Conservation (phyloP, 768 basidiomycete species). For the Pleurotus tuber-regium region DNA sequence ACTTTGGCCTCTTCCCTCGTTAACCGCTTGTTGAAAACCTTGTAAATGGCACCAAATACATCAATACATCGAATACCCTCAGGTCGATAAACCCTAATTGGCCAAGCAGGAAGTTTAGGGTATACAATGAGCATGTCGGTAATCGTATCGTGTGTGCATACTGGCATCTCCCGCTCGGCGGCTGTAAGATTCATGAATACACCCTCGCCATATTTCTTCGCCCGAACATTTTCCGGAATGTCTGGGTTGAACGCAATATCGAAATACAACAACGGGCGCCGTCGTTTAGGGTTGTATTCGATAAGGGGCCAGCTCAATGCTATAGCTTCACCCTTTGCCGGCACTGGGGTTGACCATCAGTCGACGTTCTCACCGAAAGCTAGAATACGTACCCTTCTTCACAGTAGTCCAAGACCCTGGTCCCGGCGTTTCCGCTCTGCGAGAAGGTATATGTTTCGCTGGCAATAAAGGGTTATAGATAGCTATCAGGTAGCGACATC, state of each 20-base stretch:
- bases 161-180: constrained; percentile 39
- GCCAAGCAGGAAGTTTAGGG: constrained; percentile 33
- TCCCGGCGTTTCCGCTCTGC: constrained; percentile 6
- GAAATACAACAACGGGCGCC: constrained; percentile 40
- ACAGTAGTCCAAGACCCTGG: constrained; percentile 4
- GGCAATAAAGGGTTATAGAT: background rate
- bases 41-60: constrained; percentile 57
- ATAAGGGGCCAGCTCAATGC: constrained; percentile 14
- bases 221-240: constrained; percentile 8
- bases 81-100: constrained; percentile 39
- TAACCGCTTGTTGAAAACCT: constrained; percentile 43
- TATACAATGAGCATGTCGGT: constrained; percentile 51
- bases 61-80: constrained; percentile 52
- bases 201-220: constrained; percentile 19
- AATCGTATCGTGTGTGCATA: constrained; percentile 38
- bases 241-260: constrained; percentile 47
- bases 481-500: background rate
- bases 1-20: constrained; percentile 38
- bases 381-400: constrained; percentile 5
- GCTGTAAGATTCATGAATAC: constrained; percentile 26
- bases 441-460: constrained; percentile 1
- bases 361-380: background rate
- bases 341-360: background rate
- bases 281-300: constrained; percentile 28
- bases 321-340: constrained; percentile 2